These are phyloP conservation scores for Chimonanthus salicifolius DNA, from an alignment of 164 flowering plant genomes.

Conservation along the genomic window DNA sequence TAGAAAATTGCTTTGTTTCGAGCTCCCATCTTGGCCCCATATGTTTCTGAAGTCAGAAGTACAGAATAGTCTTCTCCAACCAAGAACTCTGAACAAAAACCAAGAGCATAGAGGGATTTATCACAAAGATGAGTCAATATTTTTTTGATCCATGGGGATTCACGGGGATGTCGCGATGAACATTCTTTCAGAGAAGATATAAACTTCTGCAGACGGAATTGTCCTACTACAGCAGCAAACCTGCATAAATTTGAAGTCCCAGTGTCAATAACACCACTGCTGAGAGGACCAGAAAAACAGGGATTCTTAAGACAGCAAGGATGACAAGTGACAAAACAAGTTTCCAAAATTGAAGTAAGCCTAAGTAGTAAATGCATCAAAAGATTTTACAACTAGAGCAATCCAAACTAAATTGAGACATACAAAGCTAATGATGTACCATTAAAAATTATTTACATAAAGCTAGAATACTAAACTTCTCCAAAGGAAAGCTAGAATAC, in stretches of 20 bases:
- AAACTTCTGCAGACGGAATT: slow-evolving; percentile 69
- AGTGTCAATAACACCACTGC: neutral
- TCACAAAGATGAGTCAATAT: slow-evolving; percentile 38
- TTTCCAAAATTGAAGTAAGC: too few species aligned
- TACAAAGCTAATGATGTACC: neutral
- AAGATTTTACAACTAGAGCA: neutral
- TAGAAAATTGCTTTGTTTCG: slow-evolving; percentile 60
- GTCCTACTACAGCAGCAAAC: slow-evolving; percentile 61
- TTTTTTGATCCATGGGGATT: slow-evolving; percentile 34
- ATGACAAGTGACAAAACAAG: neutral
- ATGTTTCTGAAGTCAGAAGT: slow-evolving; percentile 49
- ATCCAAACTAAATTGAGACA: neutral
- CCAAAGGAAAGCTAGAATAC: too few species aligned
- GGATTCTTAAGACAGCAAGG: neutral
- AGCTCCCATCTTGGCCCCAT: slow-evolving; percentile 27
- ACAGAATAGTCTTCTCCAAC: slow-evolving; percentile 53
- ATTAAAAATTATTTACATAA: too few species aligned
- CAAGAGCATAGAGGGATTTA: slow-evolving; percentile 60
- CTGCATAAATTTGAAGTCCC: slow-evolving; percentile 40
- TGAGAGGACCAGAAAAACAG: neutral
- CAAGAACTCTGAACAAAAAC: slow-evolving; percentile 53
- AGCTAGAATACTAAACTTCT: too few species aligned
- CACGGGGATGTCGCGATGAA: slow-evolving; percentile 7
- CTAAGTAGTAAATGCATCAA: neutral
- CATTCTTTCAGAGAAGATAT: slow-evolving; percentile 38